Base-by-base conservation (phyloP, 352 stramenopile genomes). In the Globisporangium perplexum region DNA sequence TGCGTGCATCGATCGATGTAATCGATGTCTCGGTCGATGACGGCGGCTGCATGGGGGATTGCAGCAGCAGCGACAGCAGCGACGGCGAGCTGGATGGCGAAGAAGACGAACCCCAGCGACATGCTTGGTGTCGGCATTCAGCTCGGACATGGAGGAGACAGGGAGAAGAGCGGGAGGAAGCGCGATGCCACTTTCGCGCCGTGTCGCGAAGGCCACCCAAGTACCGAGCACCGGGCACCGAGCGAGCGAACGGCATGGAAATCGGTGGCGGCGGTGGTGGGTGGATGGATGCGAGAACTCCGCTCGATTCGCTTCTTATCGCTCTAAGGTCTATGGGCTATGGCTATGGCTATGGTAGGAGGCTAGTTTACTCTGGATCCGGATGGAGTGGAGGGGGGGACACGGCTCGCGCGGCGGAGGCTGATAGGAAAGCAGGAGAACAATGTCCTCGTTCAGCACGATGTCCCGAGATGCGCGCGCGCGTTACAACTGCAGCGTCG, bases 141-240 rank as follows among this genome's bases (percentile, higher is more conserved):
- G 30, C 30, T 8, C 8, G 30, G 8, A 33, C 7, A 1, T 15
- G 33, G 26, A 30, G 26, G 26, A 30, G 26, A n/a, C 31, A 11
- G 7, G 18, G 33, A 38, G 33, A 38, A 38, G 33, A 38, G 33
- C 33, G 33, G 33, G 33, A 38, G 33, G 33, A 38, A 38, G 31
- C 26, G 26, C 11, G 33, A 38, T 38, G 33, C 39, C 20, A 24
- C 39, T 45, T 23, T 23, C 39, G 6, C 20, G 12, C 39, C 39
- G 39, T 45, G 39, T 45, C 39, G 39, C 39, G 39, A 20, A 45
- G 14, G n/a, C n/a, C n/a, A n/a, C n/a, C n/a, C n/a, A n/a, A n/a
- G n/a, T n/a, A n/a, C n/a, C n/a, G n/a, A n/a, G n/a, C n/a, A n/a
- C n/a, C n/a, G n/a, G 38, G 15, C 5, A 6, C 7, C 4, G n/a